phyloP scores from a whole-genome alignment of 2,329 filamentous ascomycete species.

The Diaporthe sp. region DNA sequence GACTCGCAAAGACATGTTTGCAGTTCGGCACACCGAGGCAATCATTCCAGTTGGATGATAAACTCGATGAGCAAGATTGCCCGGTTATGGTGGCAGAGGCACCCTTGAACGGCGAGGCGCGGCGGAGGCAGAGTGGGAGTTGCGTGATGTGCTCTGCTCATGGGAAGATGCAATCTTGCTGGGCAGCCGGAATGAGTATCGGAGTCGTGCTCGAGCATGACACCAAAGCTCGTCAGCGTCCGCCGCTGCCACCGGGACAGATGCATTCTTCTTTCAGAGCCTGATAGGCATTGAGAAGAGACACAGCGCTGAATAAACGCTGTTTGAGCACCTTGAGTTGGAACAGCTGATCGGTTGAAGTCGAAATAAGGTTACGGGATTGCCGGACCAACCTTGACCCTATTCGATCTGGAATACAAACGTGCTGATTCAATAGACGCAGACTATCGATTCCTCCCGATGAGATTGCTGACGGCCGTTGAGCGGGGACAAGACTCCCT shows the following conservation, averaged over 20 bases:
- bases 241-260: neutral
- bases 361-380: conserved; percentile 19
- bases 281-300: neutral
- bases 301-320: neutral
- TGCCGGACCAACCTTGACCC: neutral
- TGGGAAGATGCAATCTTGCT: neutral
- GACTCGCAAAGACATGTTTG: neutral
- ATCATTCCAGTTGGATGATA: neutral
- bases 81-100: neutral
- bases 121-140: neutral
- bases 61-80: neutral
- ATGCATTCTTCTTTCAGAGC: neutral
- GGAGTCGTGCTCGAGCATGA: neutral
- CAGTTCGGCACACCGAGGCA: neutral
- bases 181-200: neutral
- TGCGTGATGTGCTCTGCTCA: conserved; percentile 19
- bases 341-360: neutral
- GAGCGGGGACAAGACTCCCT: neutral
- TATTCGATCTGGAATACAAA: neutral
- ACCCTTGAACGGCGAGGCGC: neutral
- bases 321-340: neutral
- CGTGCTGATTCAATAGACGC: neutral
- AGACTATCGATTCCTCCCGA: neutral
- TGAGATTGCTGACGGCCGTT: neutral
- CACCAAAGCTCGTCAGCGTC: neutral